A percentile compares a stretch with the other conserved stretches of the same genome.
Conservation (phyloP, 2,329 filamentous ascomycete species). For the Scolecobasidium constrictum region DNA sequence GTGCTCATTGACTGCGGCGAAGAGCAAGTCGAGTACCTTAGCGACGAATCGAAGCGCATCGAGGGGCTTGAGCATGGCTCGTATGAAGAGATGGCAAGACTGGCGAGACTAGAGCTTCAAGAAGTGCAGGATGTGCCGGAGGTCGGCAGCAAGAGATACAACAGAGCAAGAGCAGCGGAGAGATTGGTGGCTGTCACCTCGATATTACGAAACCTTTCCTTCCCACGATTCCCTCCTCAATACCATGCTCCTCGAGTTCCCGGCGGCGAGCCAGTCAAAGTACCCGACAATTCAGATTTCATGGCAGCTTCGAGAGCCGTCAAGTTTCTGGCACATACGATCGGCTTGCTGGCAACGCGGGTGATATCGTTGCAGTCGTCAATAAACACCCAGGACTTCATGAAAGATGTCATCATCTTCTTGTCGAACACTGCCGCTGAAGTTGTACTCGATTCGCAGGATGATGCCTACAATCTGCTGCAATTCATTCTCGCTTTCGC, state of each 20-base stretch:
- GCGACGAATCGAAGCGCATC: slow-evolving; percentile 72
- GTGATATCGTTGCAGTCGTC: slow-evolving; percentile 76
- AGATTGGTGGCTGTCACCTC: slow-evolving; percentile 83
- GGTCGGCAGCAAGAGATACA: slow-evolving; percentile 67
- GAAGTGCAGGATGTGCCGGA: slow-evolving; percentile 59
- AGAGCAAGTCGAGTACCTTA: slow-evolving; percentile 74
- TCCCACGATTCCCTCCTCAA: too few species aligned
- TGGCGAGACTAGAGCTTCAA: slow-evolving; percentile 64
- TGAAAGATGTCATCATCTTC: slow-evolving; percentile 87
- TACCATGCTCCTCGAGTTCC: neutral
- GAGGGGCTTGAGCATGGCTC: slow-evolving; percentile 73
- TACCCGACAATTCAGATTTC: slow-evolving; percentile 51
- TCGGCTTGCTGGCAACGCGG: slow-evolving; percentile 79
- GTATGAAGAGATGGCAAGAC: slow-evolving; percentile 79
- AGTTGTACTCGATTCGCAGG: slow-evolving; percentile 71
- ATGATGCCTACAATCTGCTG: slow-evolving; percentile 77
- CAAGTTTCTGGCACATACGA: slow-evolving; percentile 72
- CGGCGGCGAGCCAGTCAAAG: slow-evolving; percentile 44
- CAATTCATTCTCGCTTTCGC: slow-evolving; percentile 88
- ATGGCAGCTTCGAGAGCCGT: slow-evolving; percentile 70
- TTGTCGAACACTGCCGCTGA: slow-evolving; percentile 79
- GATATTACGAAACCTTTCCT: slow-evolving; percentile 86
- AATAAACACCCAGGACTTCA: slow-evolving; percentile 83
- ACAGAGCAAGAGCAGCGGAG: slow-evolving; percentile 78
- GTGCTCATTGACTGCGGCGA: slow-evolving; percentile 84